Percentiles rank a stretch among this genome's conserved stretches.
These are phyloP conservation scores for Cymbopogon flexuosus DNA, from an alignment of 202 grass and related monocot species.

Conservation along the genomic window DNA sequence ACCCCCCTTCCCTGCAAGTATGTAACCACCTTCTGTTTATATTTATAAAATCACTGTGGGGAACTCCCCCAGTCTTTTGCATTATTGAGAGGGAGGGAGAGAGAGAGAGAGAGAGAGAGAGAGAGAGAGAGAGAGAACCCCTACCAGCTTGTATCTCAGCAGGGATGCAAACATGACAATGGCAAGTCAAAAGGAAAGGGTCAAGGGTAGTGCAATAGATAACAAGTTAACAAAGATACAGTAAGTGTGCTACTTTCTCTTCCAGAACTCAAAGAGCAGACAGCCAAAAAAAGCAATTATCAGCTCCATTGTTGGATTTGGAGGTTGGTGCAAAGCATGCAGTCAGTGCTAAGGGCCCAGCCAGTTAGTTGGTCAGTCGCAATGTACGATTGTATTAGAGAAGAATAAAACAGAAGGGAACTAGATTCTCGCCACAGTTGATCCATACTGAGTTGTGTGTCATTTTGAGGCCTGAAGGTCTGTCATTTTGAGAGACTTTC, in stretches of 20 bases:
- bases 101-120: too few relatives aligned
- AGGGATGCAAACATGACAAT: conserved; percentile 15
- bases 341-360: conserved; percentile 36
- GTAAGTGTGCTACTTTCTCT: conserved; percentile 13
- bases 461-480: conserved; percentile 3
- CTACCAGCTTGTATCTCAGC: not conserved
- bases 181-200: conserved; percentile 21
- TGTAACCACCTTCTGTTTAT: too few relatives aligned
- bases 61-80: too few relatives aligned
- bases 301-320: conserved; percentile 27
- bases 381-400: conserved; percentile 23
- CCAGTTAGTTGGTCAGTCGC: conserved; percentile 38
- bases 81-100: too few relatives aligned
- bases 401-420: conserved; percentile 30
- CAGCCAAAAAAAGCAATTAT: not conserved
- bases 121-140: not conserved
- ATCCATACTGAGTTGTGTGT: conserved; percentile 14
- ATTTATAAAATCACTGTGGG: too few relatives aligned
- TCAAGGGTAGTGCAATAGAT: conserved; percentile 9
- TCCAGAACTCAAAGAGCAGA: conserved; percentile 26
- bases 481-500: not conserved
- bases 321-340: conserved; percentile 38
- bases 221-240: conserved; percentile 17
- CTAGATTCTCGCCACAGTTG: conserved; percentile 24
- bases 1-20: too few relatives aligned